These are phyloP conservation scores for Curvularia hawaiiensis DNA, from an alignment of 2,329 filamentous ascomycete species.

Conservation along the genomic window DNA sequence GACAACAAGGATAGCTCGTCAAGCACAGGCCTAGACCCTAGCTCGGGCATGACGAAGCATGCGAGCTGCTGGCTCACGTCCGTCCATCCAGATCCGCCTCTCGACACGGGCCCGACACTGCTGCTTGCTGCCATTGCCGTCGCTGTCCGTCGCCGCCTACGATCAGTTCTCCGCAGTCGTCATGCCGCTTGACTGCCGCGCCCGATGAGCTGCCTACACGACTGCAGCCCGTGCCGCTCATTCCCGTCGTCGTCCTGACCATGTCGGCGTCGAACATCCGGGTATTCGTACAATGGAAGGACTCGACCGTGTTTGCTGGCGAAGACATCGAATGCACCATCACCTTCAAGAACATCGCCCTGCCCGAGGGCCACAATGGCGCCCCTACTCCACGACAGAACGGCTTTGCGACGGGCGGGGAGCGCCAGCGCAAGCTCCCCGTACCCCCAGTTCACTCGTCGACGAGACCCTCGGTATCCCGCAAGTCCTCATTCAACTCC, in stretches of 20 bases:
- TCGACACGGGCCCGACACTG: conserved; percentile 5
- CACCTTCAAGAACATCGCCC: conserved; percentile 86
- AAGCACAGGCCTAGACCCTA: conserved; percentile 5
- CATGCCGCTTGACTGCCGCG: conserved; percentile 35
- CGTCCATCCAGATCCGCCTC: conserved; percentile 2
- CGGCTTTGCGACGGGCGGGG: conserved; percentile 42
- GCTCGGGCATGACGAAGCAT: conserved; percentile 14
- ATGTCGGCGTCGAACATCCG: conserved; percentile 70
- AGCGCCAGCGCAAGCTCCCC: conserved; percentile 48
- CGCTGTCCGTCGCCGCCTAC: background rate
- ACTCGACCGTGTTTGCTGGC: conserved; percentile 93
- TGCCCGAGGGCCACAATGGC: conserved; percentile 49
- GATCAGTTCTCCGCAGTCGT: conserved; percentile 23
- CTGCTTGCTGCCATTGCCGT: conserved; percentile 11
- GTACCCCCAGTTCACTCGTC: conserved; percentile 46
- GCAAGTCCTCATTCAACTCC: conserved; percentile 44
- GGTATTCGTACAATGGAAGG: conserved; percentile 94
- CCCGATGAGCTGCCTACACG: conserved; percentile 40
- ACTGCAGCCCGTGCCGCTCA: conserved; percentile 34
- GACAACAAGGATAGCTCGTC: background rate
- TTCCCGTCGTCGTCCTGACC: conserved; percentile 31
- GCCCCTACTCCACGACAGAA: conserved; percentile 42
- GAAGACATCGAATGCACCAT: conserved; percentile 96
- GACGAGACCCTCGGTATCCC: conserved; percentile 42
- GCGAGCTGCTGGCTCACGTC: background rate